phyloP scores from a whole-genome alignment of 208 protist species.

The Acanthamoeba castellanii region DNA sequence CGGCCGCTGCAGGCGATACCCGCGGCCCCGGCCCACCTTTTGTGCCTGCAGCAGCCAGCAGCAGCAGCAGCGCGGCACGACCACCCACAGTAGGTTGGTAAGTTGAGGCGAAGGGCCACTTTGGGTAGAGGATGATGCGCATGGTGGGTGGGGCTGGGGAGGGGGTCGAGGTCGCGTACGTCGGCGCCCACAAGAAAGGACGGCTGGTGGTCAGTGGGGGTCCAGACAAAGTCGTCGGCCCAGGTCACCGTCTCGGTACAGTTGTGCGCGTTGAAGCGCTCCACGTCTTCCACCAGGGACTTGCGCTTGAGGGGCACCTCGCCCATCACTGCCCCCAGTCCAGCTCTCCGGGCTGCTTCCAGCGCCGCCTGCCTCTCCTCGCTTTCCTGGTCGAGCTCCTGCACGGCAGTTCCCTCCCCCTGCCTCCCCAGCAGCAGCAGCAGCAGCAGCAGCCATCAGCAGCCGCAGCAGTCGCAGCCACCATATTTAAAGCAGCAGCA shows the following conservation, averaged over 20 bases:
- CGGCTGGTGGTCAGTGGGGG: neutral
- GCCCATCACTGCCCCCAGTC: neutral
- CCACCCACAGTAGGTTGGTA: no score
- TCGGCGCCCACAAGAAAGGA: conserved; percentile 4
- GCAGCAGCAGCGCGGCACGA: no score
- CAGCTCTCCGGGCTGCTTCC: neutral
- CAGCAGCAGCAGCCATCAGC: no score
- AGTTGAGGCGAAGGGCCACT: neutral
- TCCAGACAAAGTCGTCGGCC: conserved; percentile 57
- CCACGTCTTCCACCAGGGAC: conserved; percentile 42
- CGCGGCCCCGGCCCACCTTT: neutral
- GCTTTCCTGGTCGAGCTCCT: neutral
- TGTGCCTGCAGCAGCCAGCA: neutral
- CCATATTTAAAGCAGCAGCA: neutral
- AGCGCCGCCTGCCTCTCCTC: neutral
- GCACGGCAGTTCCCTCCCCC: neutral
- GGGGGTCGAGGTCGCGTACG: neutral
- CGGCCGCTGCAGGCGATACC: conserved; percentile 45
- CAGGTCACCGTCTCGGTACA: conserved; percentile 54
- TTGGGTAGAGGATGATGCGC: no score
- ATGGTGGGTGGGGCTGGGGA: neutral
- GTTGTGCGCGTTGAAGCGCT: conserved; percentile 31
- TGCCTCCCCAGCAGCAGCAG: neutral
- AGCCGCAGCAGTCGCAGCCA: no score
- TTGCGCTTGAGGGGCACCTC: conserved; percentile 36